These are phyloP conservation scores for Deuterostichococcus epilithicus DNA, from an alignment of 139 green algal species.

Conservation along the genomic window DNA sequence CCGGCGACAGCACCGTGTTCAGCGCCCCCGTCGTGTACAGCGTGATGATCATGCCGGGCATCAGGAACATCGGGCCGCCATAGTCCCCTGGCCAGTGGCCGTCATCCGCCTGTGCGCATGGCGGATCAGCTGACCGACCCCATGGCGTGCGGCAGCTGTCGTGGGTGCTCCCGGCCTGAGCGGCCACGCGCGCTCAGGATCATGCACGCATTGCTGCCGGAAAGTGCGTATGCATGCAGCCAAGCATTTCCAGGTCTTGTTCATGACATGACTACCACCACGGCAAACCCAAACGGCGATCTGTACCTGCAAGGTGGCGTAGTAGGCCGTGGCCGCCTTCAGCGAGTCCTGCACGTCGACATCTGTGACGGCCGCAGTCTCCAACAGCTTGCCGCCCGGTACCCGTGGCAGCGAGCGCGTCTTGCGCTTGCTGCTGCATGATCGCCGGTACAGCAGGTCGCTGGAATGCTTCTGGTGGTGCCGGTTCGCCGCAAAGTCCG, in stretches of 20 bases:
- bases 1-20: slow-evolving; percentile 66
- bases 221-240: no score
- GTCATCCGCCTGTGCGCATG: slow-evolving; percentile 80
- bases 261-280: no score
- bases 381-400: neutral
- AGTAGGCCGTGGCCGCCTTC: neutral
- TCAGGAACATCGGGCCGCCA: slow-evolving; percentile 97
- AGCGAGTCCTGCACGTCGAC: neutral
- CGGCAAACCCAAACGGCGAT: slow-evolving; percentile 74
- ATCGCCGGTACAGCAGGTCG: slow-evolving; percentile 82
- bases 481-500: slow-evolving; percentile 56
- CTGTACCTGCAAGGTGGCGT: slow-evolving; percentile 42
- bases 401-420: neutral
- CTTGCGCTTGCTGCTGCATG: neutral
- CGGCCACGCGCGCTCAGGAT: no score
- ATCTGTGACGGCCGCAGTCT: neutral
- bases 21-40: slow-evolving; percentile 73
- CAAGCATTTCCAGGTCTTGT: no score
- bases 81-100: slow-evolving; percentile 98
- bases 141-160: no score
- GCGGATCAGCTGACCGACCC: no score
- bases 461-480: slow-evolving; percentile 67
- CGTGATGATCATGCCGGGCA: slow-evolving; percentile 92
- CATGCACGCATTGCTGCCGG: no score
- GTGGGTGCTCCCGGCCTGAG: no score